These are phyloP conservation scores for Kluyveromyces starmeri DNA, from an alignment of 805 yeast species.

Conservation along the genomic window DNA sequence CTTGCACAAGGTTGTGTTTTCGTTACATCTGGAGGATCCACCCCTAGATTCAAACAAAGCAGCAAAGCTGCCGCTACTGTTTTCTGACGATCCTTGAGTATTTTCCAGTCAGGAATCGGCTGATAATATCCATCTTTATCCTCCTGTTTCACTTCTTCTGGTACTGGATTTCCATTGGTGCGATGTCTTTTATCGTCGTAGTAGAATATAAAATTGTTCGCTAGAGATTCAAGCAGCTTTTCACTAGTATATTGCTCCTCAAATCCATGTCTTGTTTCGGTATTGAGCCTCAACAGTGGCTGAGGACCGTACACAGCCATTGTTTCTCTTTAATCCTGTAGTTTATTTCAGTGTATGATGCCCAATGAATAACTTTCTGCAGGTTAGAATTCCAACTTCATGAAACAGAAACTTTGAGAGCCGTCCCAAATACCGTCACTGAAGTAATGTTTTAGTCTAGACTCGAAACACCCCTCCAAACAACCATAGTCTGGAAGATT, in stretches of 20 bases:
- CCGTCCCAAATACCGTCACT: no score
- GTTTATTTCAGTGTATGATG: no score
- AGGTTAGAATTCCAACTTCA: no score
- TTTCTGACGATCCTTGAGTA: conserved; percentile 80
- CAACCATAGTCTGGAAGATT: no score
- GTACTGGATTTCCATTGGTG: conserved; percentile 75
- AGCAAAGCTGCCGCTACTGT: conserved; percentile 91
- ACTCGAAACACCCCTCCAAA: no score
- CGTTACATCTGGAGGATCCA: conserved; percentile 93
- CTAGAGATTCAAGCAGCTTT: conserved; percentile 45
- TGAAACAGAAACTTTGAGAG: no score
- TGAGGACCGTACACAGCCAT: conserved; percentile 21
- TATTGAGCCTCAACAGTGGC: conserved; percentile 42
- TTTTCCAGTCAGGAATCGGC: conserved; percentile 83
- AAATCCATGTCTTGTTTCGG: conserved; percentile 59
- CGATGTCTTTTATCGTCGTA: conserved; percentile 88
- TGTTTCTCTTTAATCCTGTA: no score
- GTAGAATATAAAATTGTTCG: conserved; percentile 68
- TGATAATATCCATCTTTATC: conserved; percentile 45
- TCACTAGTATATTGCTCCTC: conserved; percentile 45
- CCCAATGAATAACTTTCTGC: no score
- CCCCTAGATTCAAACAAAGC: conserved; percentile 84
- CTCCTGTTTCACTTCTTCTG: conserved; percentile 41
- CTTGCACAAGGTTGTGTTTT: conserved; percentile 91
- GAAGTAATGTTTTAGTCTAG: no score